Base-by-base conservation (phyloP, 306 rosid species). In the Neltuma alba region DNA sequence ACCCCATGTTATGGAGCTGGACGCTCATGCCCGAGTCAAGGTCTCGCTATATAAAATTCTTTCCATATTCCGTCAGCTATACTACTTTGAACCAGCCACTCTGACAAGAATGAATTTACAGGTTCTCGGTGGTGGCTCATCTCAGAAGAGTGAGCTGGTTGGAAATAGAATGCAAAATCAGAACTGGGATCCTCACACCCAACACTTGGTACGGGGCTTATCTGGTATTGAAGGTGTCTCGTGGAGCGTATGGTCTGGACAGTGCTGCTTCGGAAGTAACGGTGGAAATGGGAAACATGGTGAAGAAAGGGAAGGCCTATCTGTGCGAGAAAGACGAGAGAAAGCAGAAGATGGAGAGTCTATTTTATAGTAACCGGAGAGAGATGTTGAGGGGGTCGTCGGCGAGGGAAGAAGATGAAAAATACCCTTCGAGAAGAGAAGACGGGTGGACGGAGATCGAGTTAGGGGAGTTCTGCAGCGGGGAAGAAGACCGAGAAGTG, bases 371-470 rank as follows among this genome's bases (percentile, higher is more conserved):
- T 47, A 82, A 86, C 40, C 65, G 89, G 16, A 75, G 36, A 28
- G 86, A 80, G 37, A 52, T 58, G 14, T 7, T 77, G 61, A 5
- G 81, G 52, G 78, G 74, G 36, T 37, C 61, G 12, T 37, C 55
- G 12, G 70, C n/a, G n/a, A n/a, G n/a, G n/a, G n/a, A n/a, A n/a
- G n/a, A n/a, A n/a, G n/a, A n/a, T n/a, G n/a, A 20, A 14, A 50
- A 20, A 55, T 37, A 72, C 8, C 87, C n/a, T 0, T 16, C 2
- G 0, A 38, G 80, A 13, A 87, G 97, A 72, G 81, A 77, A 0
- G 94, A 87, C 71, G 93, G 89, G 9, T 92, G 97, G 97, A 77
- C 75, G 90, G 97, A 92, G 85, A 79, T 92, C 60, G 86, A 90
- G 81, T 31, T 92, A 3, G 97, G 97, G 0, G 85, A 84, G 54